phyloP scores from a whole-genome alignment of 2,329 filamentous ascomycete species.

The Penicillium hordei region DNA sequence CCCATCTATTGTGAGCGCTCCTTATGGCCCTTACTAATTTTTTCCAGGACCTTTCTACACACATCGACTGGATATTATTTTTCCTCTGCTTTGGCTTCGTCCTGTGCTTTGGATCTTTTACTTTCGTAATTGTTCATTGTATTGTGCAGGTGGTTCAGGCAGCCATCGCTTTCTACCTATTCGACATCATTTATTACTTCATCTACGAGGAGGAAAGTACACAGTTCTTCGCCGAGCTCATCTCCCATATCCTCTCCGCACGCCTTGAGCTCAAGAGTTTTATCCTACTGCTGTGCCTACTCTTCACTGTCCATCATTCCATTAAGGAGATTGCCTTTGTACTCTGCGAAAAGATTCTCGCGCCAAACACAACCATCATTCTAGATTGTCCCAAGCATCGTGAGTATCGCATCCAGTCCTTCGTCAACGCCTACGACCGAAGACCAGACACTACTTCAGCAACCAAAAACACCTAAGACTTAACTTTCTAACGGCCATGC shows the following conservation, averaged over 20 bases:
- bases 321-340: not conserved
- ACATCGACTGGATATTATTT: not conserved
- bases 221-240: not conserved
- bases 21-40: not conserved
- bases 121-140: not conserved
- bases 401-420: constrained; percentile 4
- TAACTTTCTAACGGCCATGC: not conserved
- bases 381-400: not conserved
- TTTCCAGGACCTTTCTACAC: not conserved
- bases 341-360: not conserved
- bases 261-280: not conserved
- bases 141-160: not conserved
- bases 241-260: not conserved
- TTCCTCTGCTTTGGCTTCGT: not conserved
- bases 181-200: not conserved
- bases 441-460: not conserved
- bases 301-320: not conserved
- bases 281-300: not conserved
- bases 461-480: not conserved
- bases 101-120: not conserved
- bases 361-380: not conserved
- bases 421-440: not conserved
- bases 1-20: not conserved
- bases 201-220: not conserved
- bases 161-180: not conserved